Evolutionary conservation across 2,329 filamentous ascomycete species (phyloP).

Genomic region (Ophiognomonia clavigignenti-juglandacearum): DNA sequence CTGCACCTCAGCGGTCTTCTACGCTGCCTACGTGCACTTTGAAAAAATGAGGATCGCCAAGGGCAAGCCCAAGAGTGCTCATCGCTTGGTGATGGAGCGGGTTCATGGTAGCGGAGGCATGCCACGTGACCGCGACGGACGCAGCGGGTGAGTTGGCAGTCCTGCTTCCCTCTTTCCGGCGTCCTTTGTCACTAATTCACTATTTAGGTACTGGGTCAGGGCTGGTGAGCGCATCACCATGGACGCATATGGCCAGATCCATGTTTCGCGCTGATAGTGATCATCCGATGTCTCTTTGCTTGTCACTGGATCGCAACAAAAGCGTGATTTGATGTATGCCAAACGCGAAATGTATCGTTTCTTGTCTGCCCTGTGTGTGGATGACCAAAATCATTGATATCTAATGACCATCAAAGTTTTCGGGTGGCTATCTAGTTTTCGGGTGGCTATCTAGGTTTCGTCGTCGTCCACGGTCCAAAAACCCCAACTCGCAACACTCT

Average conservation of each 20-base stretch:
- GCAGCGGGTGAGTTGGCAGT: background rate
- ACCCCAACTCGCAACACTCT: too few species aligned
- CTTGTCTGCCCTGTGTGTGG: too few species aligned
- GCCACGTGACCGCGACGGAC: background rate
- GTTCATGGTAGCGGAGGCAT: background rate
- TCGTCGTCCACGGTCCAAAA: too few species aligned
- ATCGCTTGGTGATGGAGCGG: slow-evolving; percentile 42
- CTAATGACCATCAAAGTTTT: too few species aligned
- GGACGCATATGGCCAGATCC: background rate
- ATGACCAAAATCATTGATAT: too few species aligned
- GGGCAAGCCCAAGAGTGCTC: slow-evolving; percentile 41
- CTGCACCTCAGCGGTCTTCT: slow-evolving; percentile 38
- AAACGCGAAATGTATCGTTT: too few species aligned
- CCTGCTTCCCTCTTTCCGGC: background rate
- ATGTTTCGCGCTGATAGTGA: background rate
- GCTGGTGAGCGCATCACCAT: background rate
- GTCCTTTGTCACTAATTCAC: background rate
- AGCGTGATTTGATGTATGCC: too few species aligned
- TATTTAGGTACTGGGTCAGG: background rate
- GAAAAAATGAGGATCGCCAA: slow-evolving; percentile 46
- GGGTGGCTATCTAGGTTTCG: too few species aligned
- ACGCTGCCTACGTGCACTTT: slow-evolving; percentile 47
- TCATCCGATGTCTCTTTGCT: too few species aligned
- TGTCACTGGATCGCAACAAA: too few species aligned
- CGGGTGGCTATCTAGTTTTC: too few species aligned